phyloP scores from a whole-genome alignment of 1,139 yeast species.

The Pichia kudriavzevii region DNA sequence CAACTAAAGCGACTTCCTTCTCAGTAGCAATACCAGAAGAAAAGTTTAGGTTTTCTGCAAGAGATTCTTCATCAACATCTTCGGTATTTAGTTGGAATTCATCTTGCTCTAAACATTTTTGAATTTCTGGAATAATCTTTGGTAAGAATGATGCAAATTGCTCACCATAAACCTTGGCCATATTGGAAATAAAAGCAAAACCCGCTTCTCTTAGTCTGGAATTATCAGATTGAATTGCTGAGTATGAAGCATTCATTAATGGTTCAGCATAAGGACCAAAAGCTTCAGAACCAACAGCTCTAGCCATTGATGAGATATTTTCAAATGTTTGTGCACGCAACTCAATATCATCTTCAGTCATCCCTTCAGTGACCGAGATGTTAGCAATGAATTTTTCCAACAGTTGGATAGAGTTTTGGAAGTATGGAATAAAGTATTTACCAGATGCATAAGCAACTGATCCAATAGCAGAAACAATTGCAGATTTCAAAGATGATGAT shows the following conservation, averaged over 20 bases:
- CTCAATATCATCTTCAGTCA: conserved; percentile 74
- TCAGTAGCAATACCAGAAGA: conserved; percentile 95
- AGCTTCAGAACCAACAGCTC: conserved; percentile 89
- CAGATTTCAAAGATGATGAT: conserved; percentile 66
- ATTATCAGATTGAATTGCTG: conserved; percentile 68
- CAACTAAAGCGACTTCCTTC: conserved; percentile 95
- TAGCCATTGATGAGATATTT: conserved; percentile 89
- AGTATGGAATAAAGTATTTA: conserved; percentile 77
- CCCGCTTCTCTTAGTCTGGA: conserved; percentile 91
- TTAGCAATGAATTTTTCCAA: conserved; percentile 75
- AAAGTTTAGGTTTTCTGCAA: conserved; percentile 68
- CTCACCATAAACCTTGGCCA: conserved; percentile 90
- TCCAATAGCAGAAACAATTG: conserved; percentile 93
- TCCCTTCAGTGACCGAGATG: conserved; percentile 56
- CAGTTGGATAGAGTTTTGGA: conserved; percentile 68
- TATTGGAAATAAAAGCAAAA: conserved; percentile 86
- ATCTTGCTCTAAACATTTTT: conserved; percentile 76
- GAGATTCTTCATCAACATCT: conserved; percentile 40
- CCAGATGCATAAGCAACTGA: conserved; percentile 96
- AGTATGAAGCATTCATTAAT: conserved; percentile 80
- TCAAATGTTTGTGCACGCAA: conserved; percentile 89
- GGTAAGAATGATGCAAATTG: conserved; percentile 85
- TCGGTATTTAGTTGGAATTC: conserved; percentile 52
- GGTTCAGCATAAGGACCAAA: conserved; percentile 85
- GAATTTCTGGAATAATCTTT: conserved; percentile 75